phyloP scores from a whole-genome alignment of 2,329 filamentous ascomycete species.

The Sporothrix schenckii region DNA sequence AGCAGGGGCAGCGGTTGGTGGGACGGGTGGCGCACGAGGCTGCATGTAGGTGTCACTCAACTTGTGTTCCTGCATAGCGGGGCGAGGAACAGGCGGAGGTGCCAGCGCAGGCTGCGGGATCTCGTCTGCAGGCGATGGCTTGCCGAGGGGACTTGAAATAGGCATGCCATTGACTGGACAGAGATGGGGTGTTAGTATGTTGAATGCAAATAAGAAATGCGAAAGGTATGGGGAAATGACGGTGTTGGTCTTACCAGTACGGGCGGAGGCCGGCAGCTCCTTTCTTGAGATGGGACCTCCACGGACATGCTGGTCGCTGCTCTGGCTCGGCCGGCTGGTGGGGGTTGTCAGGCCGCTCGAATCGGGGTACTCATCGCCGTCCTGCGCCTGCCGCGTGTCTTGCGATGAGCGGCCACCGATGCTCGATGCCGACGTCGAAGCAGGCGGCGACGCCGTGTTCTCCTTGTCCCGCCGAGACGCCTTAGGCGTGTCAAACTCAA shows the following conservation, averaged over 20 bases:
- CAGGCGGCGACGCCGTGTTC: slow-evolving; percentile 41
- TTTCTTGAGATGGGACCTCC: slow-evolving; percentile 64
- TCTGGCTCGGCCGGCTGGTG: slow-evolving; percentile 47
- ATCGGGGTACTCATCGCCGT: slow-evolving; percentile 55
- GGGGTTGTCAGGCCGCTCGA: slow-evolving; percentile 41
- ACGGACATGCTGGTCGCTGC: slow-evolving; percentile 49
- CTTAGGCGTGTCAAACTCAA: slow-evolving; percentile 45
- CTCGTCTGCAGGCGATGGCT: slow-evolving; percentile 30
- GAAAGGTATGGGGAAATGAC: not conserved
- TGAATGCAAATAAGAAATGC: not conserved
- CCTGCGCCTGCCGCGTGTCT: slow-evolving; percentile 57
- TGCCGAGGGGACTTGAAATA: slow-evolving; percentile 35
- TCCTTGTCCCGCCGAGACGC: slow-evolving; percentile 46
- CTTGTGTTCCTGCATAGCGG: slow-evolving; percentile 48
- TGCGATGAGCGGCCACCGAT: slow-evolving; percentile 58
- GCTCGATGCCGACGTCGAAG: slow-evolving; percentile 40
- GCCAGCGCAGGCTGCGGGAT: slow-evolving; percentile 23
- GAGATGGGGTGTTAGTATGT: slow-evolving; percentile 10
- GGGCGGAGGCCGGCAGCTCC: slow-evolving; percentile 56
- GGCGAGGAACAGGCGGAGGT: slow-evolving; percentile 38
- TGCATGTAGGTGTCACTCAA: slow-evolving; percentile 60
- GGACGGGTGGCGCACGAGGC: slow-evolving; percentile 59
- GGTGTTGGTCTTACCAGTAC: slow-evolving; percentile 48
- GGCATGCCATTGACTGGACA: slow-evolving; percentile 46
- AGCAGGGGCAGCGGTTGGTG: slow-evolving; percentile 55